These are phyloP conservation scores for Triticum aestivum DNA, from an alignment of 176 grass and related monocot species.

Conservation along the genomic window IWGSC_CS_RefSeq_v2.1 NC_057807.1:401701096-401701595, in stretches of 20 bases:
- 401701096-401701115: conserved; percentile 91
- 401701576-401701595: conserved; percentile 99
- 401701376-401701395: conserved; percentile 59
- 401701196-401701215: conserved; percentile 57
- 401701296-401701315: conserved; percentile 80
- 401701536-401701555: conserved; percentile 80
- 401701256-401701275: conserved; percentile 84
- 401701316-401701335: conserved; percentile 94
- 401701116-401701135: conserved; percentile 89
- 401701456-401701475: conserved; percentile 98
- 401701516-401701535: conserved; percentile 95
- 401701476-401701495: conserved; percentile 92
- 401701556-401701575: conserved; percentile 90
- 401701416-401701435: conserved; percentile 79
- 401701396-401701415: conserved; percentile 85
- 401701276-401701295: conserved; percentile 77
- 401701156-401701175: conserved; percentile 54
- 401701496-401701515: conserved; percentile 60
- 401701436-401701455: conserved; percentile 90
- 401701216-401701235: conserved; percentile 89
- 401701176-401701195: conserved; percentile 94
- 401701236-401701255: conserved; percentile 86
- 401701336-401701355: conserved; percentile 78
- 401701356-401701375: conserved; percentile 58
- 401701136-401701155: conserved; percentile 83